A percentile compares a stretch with the other conserved stretches of the same genome.
These are phyloP conservation scores for Graphiopsis chlorocephala DNA, from an alignment of 2,329 filamentous ascomycete genomes.

Conservation along the genomic window DNA sequence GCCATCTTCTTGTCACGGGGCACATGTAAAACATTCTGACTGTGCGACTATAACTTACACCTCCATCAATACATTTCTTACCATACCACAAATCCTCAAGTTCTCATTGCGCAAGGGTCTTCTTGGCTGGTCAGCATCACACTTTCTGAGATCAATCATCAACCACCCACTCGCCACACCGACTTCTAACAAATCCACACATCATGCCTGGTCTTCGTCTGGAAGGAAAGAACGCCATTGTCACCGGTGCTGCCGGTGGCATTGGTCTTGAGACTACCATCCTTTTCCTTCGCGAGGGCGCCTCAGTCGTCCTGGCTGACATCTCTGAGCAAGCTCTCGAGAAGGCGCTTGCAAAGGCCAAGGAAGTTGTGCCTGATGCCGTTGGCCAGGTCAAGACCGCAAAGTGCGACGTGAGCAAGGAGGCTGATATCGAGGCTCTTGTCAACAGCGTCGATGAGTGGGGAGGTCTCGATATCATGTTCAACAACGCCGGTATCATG, in stretches of 20 bases:
- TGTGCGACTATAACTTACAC: background rate
- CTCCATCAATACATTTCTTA: background rate
- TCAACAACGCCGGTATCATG: constrained; percentile 99
- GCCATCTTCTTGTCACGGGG: constrained; percentile 8
- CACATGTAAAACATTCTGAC: constrained; percentile 4
- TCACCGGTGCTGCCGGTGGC: constrained; percentile 83
- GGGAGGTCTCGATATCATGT: constrained; percentile 88
- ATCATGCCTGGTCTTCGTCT: constrained; percentile 42
- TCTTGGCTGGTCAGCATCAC: constrained; percentile 1
- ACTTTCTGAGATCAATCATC: background rate
- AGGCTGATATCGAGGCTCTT: constrained; percentile 71
- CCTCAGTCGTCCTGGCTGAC: constrained; percentile 79
- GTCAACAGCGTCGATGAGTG: constrained; percentile 74
- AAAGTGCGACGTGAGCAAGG: constrained; percentile 80
- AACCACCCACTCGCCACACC: background rate
- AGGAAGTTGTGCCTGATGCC: constrained; percentile 57
- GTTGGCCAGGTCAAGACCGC: constrained; percentile 63
- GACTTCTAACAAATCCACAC: background rate
- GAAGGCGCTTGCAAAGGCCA: constrained; percentile 71
- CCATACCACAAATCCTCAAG: background rate
- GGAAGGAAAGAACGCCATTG: constrained; percentile 66
- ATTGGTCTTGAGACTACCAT: constrained; percentile 91
- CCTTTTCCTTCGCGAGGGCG: constrained; percentile 85
- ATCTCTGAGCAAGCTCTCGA: constrained; percentile 76
- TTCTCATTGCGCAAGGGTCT: background rate